Percentiles rank a stretch among this genome's conserved stretches.
phyloP scores from a whole-genome alignment of 2,329 filamentous ascomycete species.

The Magnaporthales sp. region DNA sequence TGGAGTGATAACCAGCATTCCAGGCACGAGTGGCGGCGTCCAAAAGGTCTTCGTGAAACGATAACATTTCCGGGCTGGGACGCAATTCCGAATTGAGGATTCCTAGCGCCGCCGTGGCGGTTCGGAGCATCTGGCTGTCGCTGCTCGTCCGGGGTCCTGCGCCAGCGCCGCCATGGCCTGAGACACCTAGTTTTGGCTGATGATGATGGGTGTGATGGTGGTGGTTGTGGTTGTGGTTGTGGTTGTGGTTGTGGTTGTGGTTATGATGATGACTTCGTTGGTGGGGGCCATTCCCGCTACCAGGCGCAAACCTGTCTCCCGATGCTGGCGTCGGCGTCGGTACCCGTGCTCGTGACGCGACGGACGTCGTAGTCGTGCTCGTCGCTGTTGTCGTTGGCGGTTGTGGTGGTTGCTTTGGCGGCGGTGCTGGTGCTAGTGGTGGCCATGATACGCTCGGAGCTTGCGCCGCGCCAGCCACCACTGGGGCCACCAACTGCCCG shows the following conservation, averaged over 20 bases:
- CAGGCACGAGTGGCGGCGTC: conserved; percentile 3
- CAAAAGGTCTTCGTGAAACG: conserved; percentile 3
- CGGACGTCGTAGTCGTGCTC: neutral
- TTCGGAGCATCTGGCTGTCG: conserved; percentile 1
- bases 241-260: neutral
- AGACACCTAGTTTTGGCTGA: neutral
- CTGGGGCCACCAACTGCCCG: neutral
- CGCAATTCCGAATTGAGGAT: neutral
- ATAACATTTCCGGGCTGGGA: conserved; percentile 1
- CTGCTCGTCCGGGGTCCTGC: neutral
- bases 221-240: neutral
- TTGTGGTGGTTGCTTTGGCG: neutral
- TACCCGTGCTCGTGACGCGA: neutral
- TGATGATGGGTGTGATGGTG: neutral
- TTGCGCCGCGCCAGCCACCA: neutral
- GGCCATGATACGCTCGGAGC: neutral
- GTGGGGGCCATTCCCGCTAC: neutral
- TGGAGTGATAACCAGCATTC: conserved; percentile 3
- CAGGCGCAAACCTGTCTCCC: neutral
- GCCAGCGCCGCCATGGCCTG: neutral
- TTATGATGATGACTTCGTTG: neutral
- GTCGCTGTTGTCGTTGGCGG: neutral
- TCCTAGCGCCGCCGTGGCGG: neutral
- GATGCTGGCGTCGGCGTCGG: neutral
- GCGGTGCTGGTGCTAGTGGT: neutral